Conservation (phyloP, 2,329 filamentous ascomycete species). For the Phoma sp. region DNA sequence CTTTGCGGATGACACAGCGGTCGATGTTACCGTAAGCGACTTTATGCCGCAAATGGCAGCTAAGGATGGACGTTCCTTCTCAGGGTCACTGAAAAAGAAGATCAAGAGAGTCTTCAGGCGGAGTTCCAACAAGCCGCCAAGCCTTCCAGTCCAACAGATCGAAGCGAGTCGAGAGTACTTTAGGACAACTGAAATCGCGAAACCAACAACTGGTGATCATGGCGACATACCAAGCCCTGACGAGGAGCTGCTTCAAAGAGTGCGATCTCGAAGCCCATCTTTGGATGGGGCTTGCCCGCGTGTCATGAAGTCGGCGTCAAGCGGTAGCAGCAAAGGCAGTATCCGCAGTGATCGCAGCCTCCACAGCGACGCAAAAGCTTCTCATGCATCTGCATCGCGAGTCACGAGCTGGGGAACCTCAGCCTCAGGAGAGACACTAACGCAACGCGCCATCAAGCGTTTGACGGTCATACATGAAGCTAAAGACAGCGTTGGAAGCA, state of each 20-base stretch:
- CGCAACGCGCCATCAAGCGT: conserved; percentile 61
- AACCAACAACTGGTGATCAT: conserved; percentile 34
- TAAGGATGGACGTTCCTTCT: conserved; percentile 67
- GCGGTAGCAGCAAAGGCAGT: conserved; percentile 33
- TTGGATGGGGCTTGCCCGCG: conserved; percentile 23
- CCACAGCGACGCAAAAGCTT: conserved; percentile 54
- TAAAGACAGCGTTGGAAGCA: conserved; percentile 45
- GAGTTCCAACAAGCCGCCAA: conserved; percentile 35
- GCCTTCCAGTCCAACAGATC: conserved; percentile 62
- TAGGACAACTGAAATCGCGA: conserved; percentile 25
- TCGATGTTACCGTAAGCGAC: conserved; percentile 25
- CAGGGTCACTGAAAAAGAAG: conserved; percentile 67
- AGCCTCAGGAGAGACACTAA: conserved; percentile 63
- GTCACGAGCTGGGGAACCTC: conserved; percentile 78
- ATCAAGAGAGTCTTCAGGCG: conserved; percentile 66
- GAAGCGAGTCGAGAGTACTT: conserved; percentile 54
- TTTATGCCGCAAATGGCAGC: conserved; percentile 52
- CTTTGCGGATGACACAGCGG: conserved; percentile 19
- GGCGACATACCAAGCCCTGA: conserved; percentile 49
- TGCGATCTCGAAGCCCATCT: conserved; percentile 35
- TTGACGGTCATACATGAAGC: conserved; percentile 71
- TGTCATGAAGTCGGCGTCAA: conserved; percentile 27
- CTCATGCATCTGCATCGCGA: conserved; percentile 59
- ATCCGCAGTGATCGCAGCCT: conserved; percentile 37
- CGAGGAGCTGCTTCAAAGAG: conserved; percentile 56